Evolutionary conservation across 306 rosid species (phyloP).

Genomic region (Psophocarpus tetragonolobus): DNA sequence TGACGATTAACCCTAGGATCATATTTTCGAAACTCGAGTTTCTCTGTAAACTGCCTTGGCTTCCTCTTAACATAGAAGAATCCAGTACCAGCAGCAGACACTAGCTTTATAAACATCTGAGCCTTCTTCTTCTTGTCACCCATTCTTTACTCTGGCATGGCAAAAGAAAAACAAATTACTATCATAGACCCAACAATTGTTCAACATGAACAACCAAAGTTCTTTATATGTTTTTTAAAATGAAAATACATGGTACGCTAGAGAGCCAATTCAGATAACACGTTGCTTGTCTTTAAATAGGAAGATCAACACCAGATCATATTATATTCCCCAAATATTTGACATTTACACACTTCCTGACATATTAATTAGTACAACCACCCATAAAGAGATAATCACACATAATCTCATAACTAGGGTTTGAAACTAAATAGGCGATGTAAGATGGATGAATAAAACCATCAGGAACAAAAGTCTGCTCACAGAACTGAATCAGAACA

Average conservation of each 20-base stretch:
- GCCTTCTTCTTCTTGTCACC: constrained; percentile 93
- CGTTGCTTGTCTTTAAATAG: neutral
- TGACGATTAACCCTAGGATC: constrained; percentile 91
- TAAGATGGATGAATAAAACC: neutral
- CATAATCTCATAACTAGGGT: neutral
- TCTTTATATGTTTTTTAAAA: neutral
- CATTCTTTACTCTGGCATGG: constrained; percentile 52
- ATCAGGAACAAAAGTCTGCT: neutral
- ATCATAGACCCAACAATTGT: neutral
- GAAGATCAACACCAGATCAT: neutral
- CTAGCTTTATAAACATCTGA: constrained; percentile 75
- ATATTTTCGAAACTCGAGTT: constrained; percentile 86
- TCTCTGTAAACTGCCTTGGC: constrained; percentile 75
- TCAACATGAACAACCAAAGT: neutral
- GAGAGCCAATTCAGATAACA: neutral
- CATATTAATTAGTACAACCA: neutral
- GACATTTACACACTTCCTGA: neutral
- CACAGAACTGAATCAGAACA: neutral
- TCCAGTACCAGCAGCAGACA: constrained; percentile 94
- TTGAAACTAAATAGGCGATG: neutral
- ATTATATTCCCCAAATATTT: neutral
- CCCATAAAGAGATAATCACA: neutral
- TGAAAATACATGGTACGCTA: neutral
- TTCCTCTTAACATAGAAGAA: constrained; percentile 95
- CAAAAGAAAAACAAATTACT: neutral